Percentiles rank a stretch among this genome's conserved stretches.
phyloP scores from a whole-genome alignment of 116 monocot genomes.

The Zostera marina region DNA sequence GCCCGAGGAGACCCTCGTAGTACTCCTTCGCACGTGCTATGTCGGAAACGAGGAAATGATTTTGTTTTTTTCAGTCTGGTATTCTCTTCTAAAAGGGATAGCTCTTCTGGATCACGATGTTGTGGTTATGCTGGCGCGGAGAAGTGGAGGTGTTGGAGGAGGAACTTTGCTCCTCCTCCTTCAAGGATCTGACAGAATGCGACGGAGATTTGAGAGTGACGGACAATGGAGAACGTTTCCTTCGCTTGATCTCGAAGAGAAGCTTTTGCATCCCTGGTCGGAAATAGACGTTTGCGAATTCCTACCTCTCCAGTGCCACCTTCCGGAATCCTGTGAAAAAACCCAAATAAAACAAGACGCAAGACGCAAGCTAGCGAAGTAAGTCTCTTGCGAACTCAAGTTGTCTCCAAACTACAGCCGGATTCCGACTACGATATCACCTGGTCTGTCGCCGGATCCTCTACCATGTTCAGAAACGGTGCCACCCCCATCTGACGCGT shows the following conservation, averaged over 20 bases:
- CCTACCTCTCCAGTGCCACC: constrained; percentile 68
- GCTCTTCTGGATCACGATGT: too few relatives aligned
- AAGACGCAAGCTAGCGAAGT: constrained; percentile 91
- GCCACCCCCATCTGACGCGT: constrained; percentile 19
- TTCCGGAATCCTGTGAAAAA: constrained; percentile 59
- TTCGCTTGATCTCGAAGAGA: constrained; percentile 45
- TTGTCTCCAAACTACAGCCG: constrained; percentile 10
- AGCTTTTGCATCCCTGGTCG: constrained; percentile 33
- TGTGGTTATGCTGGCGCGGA: background rate
- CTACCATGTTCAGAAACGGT: too few relatives aligned
- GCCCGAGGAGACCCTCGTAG: background rate
- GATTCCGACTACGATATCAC: constrained; percentile 15
- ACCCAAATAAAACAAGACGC: too few relatives aligned
- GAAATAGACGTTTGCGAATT: constrained; percentile 74
- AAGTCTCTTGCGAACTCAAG: constrained; percentile 67
- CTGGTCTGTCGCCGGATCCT: constrained; percentile 13
- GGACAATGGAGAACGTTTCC: constrained; percentile 22
- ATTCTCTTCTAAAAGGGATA: too few relatives aligned
- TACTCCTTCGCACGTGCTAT: background rate
- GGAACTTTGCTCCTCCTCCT: constrained; percentile 7
- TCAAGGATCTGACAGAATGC: background rate
- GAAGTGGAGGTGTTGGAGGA: constrained; percentile 20
- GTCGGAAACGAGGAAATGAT: too few relatives aligned
- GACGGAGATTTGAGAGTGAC: background rate
- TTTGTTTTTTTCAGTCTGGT: too few relatives aligned